These are phyloP conservation scores for Nicotiana attenuata DNA, from an alignment of 257 asterid genomes.

Conservation along the genomic window DNA sequence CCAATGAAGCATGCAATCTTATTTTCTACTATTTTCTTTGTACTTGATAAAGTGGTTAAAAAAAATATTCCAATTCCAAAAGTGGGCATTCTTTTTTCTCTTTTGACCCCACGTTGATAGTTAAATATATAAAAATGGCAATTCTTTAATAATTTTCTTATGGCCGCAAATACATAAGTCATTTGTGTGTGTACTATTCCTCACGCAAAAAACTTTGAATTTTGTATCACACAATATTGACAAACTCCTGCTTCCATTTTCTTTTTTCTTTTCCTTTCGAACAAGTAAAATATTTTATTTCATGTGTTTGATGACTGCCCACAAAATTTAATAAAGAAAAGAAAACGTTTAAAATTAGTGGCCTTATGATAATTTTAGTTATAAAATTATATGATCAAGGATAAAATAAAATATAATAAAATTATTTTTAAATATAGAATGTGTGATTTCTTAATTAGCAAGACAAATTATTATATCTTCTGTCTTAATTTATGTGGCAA, in stretches of 20 bases:
- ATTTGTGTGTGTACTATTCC: background rate
- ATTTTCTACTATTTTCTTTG: background rate
- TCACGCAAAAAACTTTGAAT: background rate
- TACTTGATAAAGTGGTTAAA: background rate
- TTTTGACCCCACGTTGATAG: background rate
- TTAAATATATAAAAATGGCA: background rate
- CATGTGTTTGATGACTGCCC: background rate
- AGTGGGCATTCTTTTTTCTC: background rate
- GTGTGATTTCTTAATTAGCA: too few species aligned
- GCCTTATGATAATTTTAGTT: too few species aligned
- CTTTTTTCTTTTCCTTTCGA: too few species aligned
- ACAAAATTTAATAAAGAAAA: too few species aligned
- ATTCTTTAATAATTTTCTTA: background rate
- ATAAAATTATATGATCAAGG: too few species aligned
- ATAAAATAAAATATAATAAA: too few species aligned
- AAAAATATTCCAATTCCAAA: background rate
- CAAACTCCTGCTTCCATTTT: background rate
- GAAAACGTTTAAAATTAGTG: too few species aligned
- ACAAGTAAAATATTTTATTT: too few species aligned
- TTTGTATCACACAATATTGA: background rate
- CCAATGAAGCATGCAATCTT: background rate
- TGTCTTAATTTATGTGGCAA: too few species aligned
- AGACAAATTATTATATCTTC: too few species aligned
- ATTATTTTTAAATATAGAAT: too few species aligned
- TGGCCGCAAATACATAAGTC: background rate